phyloP scores from a whole-genome alignment of 2,329 filamentous ascomycete species.

The Pseudocercospora cruenta region DNA sequence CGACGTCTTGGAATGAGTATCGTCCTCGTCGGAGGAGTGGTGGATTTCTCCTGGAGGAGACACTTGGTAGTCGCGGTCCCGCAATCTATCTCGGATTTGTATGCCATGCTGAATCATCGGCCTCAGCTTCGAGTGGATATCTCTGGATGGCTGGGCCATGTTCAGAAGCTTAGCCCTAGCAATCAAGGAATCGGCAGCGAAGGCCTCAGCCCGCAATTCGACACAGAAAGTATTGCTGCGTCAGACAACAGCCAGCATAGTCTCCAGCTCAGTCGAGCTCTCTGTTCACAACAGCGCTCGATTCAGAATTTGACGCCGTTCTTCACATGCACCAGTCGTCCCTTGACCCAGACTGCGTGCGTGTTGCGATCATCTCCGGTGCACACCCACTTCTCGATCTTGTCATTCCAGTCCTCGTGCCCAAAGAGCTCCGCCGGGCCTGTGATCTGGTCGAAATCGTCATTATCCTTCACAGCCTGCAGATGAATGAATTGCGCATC shows the following conservation, averaged over 20 bases:
- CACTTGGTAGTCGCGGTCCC: neutral
- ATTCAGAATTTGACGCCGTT: conserved; percentile 24
- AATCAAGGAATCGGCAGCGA: neutral
- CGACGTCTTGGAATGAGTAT: neutral
- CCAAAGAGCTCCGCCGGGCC: conserved; percentile 87
- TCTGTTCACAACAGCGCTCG: neutral
- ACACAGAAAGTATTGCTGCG: neutral
- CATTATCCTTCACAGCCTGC: conserved; percentile 43
- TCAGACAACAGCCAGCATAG: neutral
- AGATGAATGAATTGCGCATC: conserved; percentile 84
- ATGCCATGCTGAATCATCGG: neutral
- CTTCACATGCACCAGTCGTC: conserved; percentile 72
- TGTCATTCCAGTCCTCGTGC: conserved; percentile 85
- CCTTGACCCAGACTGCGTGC: conserved; percentile 83
- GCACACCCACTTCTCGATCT: conserved; percentile 91
- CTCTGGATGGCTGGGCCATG: neutral
- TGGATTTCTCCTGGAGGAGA: neutral
- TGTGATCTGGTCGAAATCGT: conserved; percentile 41
- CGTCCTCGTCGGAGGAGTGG: neutral
- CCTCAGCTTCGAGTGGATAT: neutral
- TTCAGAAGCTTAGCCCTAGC: neutral
- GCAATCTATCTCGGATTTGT: neutral
- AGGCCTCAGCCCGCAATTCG: neutral
- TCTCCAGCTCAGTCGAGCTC: neutral
- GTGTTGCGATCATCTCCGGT: conserved; percentile 93